Evolutionary conservation across 2,329 filamentous ascomycete species (phyloP).

Genomic region (Thelonectria olida): DNA sequence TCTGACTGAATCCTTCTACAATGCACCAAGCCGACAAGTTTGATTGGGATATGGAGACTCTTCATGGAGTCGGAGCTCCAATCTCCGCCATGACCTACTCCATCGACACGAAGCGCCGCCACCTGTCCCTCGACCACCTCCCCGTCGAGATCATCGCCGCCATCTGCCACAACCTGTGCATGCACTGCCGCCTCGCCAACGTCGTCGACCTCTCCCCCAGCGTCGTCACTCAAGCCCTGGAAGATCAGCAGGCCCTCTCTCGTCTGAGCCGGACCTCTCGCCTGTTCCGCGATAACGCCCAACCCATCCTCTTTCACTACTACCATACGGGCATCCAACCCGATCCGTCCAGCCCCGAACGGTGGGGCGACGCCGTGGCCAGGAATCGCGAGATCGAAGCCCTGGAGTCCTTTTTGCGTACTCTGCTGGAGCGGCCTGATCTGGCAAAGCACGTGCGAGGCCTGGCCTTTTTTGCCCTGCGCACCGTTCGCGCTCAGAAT

Average conservation of each 20-base stretch:
- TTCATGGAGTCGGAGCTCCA: too few species aligned
- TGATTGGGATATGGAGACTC: conserved; percentile 35
- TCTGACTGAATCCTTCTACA: conserved; percentile 7
- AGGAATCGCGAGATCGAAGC: conserved; percentile 30
- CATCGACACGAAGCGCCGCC: conserved; percentile 14
- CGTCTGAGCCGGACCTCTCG: conserved; percentile 39
- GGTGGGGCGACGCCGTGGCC: conserved; percentile 21
- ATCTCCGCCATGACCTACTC: conserved; percentile 4
- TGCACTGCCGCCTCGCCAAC: conserved; percentile 37
- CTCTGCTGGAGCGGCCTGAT: conserved; percentile 36
- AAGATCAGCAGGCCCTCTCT: conserved; percentile 39
- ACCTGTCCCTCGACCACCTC: conserved; percentile 31
- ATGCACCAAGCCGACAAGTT: conserved; percentile 37
- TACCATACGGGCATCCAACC: conserved; percentile 36
- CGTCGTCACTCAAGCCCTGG: conserved; percentile 32
- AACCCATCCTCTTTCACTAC: conserved; percentile 39
- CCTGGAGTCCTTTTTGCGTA: conserved; percentile 35
- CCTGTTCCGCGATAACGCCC: conserved; percentile 30
- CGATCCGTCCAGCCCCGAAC: conserved; percentile 20
- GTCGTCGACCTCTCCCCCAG: conserved; percentile 38
- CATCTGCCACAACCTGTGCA: conserved; percentile 39
- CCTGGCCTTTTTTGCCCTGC: conserved; percentile 36
- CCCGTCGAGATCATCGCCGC: conserved; percentile 39
- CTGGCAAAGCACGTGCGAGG: conserved; percentile 37
- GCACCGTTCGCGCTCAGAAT: conserved; percentile 19